Evolutionary conservation across 108 stramenopile genomes (phyloP).

Genomic region (Bacterosira constricta): DNA sequence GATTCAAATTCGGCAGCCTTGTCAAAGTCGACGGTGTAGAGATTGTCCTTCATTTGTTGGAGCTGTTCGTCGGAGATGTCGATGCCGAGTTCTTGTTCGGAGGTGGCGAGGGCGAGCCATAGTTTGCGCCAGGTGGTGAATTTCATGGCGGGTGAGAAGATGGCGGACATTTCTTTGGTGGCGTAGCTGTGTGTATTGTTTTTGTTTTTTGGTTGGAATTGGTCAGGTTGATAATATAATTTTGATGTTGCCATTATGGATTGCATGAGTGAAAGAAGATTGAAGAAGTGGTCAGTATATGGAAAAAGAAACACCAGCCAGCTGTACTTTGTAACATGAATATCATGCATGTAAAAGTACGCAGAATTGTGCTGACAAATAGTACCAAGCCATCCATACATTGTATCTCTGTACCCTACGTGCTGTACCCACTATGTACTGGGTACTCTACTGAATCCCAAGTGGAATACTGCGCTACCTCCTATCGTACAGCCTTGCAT

Average conservation of each 20-base stretch:
- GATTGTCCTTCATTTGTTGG: constrained; percentile 80
- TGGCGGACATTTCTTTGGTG: constrained; percentile 97
- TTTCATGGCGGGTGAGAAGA: constrained; percentile 98
- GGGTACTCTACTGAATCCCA: too few species aligned
- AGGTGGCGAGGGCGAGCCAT: constrained; percentile 97
- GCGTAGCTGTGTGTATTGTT: constrained; percentile 70
- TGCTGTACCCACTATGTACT: too few species aligned
- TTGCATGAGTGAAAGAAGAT: too few species aligned
- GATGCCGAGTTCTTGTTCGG: constrained; percentile 95
- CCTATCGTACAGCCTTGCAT: too few species aligned
- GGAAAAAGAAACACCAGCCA: too few species aligned
- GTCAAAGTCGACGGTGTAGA: constrained; percentile 94
- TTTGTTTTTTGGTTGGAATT: not conserved
- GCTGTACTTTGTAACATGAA: too few species aligned
- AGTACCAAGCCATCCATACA: too few species aligned
- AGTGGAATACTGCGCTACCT: too few species aligned
- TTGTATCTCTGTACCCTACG: too few species aligned
- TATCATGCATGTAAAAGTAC: too few species aligned
- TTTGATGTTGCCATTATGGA: not conserved
- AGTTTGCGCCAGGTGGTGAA: constrained; percentile 98
- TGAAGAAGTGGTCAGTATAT: too few species aligned
- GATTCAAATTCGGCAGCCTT: constrained; percentile 91
- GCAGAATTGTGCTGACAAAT: too few species aligned
- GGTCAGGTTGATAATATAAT: not conserved
- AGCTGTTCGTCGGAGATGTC: constrained; percentile 94